Evolutionary conservation across 108 stramenopile genomes (phyloP).

Genomic region (Nitzschia sp.): DNA sequence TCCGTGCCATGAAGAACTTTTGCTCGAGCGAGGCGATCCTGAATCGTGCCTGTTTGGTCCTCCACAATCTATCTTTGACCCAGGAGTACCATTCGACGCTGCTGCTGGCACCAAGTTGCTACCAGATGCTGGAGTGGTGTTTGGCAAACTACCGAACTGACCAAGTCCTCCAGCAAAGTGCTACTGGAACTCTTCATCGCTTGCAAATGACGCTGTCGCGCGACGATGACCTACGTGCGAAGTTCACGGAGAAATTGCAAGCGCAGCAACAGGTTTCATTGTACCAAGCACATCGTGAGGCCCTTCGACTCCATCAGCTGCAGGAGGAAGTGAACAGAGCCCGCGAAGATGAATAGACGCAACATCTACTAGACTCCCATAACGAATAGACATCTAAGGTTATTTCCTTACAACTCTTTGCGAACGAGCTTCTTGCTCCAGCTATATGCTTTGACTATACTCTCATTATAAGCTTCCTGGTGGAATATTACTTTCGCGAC

Average conservation of each 20-base stretch:
- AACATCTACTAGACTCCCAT: too few species aligned
- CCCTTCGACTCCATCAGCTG: conserved; percentile 17
- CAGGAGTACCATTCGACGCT: conserved; percentile 74
- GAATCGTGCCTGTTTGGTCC: conserved; percentile 91
- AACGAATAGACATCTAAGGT: too few species aligned
- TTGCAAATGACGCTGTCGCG: conserved; percentile 49
- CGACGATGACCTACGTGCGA: conserved; percentile 35
- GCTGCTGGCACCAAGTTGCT: conserved; percentile 83
- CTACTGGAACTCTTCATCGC: conserved; percentile 78
- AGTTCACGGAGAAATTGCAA: conserved; percentile 39
- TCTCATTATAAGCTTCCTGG: too few species aligned
- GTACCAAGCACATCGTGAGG: conserved; percentile 40
- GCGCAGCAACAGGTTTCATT: conserved; percentile 47
- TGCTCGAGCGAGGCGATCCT: conserved; percentile 87
- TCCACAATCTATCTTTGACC: conserved; percentile 89
- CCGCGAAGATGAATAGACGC: too few species aligned
- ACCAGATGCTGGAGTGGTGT: conserved; percentile 89
- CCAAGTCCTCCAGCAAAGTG: conserved; percentile 85
- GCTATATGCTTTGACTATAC: background rate
- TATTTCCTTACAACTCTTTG: too few species aligned
- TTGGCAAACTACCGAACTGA: conserved; percentile 80
- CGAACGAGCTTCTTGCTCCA: too few species aligned
- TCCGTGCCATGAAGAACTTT: conserved; percentile 88
- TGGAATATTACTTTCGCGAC: background rate
- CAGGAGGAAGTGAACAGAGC: conserved; percentile 2